These are phyloP conservation scores for Clonostachys sp. DNA, from an alignment of 2,329 filamentous ascomycete species.

Conservation along the genomic window DNA sequence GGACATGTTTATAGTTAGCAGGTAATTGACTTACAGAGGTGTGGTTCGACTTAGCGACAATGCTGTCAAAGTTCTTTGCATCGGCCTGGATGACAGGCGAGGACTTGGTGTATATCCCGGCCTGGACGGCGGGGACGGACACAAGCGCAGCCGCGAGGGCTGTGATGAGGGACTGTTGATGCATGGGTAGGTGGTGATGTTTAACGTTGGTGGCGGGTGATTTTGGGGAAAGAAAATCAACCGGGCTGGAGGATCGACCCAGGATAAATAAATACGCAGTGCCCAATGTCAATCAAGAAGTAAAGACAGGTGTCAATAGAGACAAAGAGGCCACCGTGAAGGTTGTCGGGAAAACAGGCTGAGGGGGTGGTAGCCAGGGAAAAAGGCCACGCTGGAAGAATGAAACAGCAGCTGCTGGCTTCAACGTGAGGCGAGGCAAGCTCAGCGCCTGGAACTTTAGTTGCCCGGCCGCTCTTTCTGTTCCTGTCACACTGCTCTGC, in stretches of 20 bases:
- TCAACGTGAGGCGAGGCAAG: too few species aligned
- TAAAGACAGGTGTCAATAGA: background rate
- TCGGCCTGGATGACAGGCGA: constrained; percentile 84
- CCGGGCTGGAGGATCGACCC: too few species aligned
- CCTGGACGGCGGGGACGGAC: constrained; percentile 59
- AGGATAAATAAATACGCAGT: too few species aligned
- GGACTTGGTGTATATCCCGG: constrained; percentile 77
- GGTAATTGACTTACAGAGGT: constrained; percentile 65
- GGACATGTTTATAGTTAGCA: background rate
- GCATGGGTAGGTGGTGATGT: constrained; percentile 34
- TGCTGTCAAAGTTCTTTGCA: constrained; percentile 70
- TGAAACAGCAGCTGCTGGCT: too few species aligned
- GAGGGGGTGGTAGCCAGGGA: constrained; percentile 4
- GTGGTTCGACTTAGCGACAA: constrained; percentile 86
- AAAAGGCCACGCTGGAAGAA: constrained; percentile 40
- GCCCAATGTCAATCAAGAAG: too few species aligned
- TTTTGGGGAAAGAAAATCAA: too few species aligned
- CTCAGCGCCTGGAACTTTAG: too few species aligned
- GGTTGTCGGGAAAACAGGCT: background rate
- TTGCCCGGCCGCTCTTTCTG: too few species aligned
- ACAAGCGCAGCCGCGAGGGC: constrained; percentile 55
- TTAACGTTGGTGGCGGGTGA: too few species aligned
- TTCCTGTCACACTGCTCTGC: background rate
- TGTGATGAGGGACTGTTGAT: constrained; percentile 43
- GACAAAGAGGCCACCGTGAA: background rate